Evolutionary conservation across 805 yeast genomes (phyloP).

Genomic region (Saccharomycopsis fermentans): DNA sequence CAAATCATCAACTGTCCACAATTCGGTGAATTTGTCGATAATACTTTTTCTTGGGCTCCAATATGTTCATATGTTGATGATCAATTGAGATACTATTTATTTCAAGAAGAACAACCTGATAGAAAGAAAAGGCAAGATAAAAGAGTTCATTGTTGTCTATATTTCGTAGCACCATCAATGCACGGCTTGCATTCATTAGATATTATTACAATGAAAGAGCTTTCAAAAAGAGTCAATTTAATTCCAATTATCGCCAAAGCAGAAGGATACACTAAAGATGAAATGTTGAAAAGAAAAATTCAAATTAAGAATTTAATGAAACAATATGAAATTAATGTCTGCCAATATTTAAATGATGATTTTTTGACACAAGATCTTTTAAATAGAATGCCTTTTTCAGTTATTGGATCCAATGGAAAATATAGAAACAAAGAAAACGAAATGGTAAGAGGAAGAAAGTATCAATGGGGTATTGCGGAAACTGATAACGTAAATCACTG

Average conservation of each 20-base stretch:
- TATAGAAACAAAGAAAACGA: constrained; percentile 35
- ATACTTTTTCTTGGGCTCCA: constrained; percentile 56
- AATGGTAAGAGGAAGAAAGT: constrained; percentile 61
- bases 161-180: constrained; percentile 66
- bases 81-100: constrained; percentile 56
- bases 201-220: constrained; percentile 59
- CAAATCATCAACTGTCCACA: constrained; percentile 69
- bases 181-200: constrained; percentile 56
- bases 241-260: constrained; percentile 78
- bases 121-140: constrained; percentile 45
- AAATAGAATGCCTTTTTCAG: constrained; percentile 52
- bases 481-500: constrained; percentile 70
- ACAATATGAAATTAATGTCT: constrained; percentile 47
- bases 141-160: constrained; percentile 78
- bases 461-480: constrained; percentile 81
- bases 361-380: constrained; percentile 27
- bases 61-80: constrained; percentile 68
- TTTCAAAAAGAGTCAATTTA: constrained; percentile 64
- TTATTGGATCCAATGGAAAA: constrained; percentile 55
- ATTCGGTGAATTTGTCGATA: constrained; percentile 63
- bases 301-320: constrained; percentile 40
- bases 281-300: constrained; percentile 43
- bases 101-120: constrained; percentile 70
- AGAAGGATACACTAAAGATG: constrained; percentile 57
- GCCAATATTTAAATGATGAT: constrained; percentile 38